Conservation (phyloP, 148 eudicot genomes). For the Rheum nobile region DNA sequence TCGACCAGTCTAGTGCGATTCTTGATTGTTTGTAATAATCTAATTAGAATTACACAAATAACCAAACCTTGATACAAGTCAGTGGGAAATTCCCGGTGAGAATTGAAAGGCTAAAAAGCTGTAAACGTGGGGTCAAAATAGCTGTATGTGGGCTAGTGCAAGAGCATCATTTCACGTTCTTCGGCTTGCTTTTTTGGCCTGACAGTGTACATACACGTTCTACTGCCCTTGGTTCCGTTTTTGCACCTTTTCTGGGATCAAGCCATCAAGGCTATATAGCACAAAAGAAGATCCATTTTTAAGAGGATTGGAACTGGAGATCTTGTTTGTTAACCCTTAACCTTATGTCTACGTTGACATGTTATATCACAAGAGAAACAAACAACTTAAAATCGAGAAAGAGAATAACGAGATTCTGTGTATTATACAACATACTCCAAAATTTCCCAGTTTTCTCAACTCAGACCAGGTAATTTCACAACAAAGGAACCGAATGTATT, state of each 20-base stretch:
- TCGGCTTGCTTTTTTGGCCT: background rate
- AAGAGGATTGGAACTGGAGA: background rate
- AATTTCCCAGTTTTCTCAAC: background rate
- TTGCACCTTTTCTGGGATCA: background rate
- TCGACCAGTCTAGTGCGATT: too few relatives aligned
- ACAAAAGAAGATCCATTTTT: too few relatives aligned
- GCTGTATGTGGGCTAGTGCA: background rate
- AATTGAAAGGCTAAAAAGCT: background rate
- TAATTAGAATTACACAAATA: background rate
- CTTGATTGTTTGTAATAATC: too few relatives aligned
- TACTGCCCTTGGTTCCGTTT: background rate
- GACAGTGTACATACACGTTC: background rate
- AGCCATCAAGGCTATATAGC: background rate
- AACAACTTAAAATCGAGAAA: too few relatives aligned
- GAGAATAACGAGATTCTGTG: too few relatives aligned
- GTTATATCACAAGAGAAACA: background rate
- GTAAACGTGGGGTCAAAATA: too few relatives aligned
- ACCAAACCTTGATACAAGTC: background rate
- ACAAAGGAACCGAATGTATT: background rate
- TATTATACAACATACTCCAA: background rate
- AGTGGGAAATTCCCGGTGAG: too few relatives aligned
- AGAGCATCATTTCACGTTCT: conserved; percentile 3
- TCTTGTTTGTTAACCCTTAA: too few relatives aligned
- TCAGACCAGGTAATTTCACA: background rate
- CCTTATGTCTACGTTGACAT: background rate